Percentiles rank a stretch among this genome's conserved stretches.
Conservation (phyloP, 2,329 filamentous ascomycete genomes). For the Apiospora pterosperma region DNA sequence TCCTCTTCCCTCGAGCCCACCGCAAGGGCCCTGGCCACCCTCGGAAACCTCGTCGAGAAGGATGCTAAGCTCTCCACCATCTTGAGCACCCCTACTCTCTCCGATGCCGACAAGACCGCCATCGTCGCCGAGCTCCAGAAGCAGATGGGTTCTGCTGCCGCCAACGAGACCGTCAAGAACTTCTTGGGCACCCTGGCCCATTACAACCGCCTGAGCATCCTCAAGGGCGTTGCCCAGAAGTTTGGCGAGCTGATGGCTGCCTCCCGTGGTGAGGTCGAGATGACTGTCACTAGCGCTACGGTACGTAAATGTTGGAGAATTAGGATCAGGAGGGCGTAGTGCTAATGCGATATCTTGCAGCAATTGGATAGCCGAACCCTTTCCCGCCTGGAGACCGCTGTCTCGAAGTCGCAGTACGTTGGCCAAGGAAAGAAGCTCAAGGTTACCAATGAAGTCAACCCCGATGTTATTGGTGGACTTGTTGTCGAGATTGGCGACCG, state of each 20-base stretch:
- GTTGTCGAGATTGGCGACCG: slow-evolving; percentile 96
- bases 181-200: slow-evolving; percentile 86
- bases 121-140: slow-evolving; percentile 88
- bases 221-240: slow-evolving; percentile 82
- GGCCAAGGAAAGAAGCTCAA: slow-evolving; percentile 96
- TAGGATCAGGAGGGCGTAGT: slow-evolving; percentile 9
- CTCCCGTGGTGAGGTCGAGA: slow-evolving; percentile 86
- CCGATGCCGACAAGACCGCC: slow-evolving; percentile 73
- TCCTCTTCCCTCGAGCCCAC: slow-evolving; percentile 79
- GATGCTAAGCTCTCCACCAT: slow-evolving; percentile 78
- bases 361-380: slow-evolving; percentile 85
- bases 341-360: slow-evolving; percentile 39
- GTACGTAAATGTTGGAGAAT: slow-evolving; percentile 47
- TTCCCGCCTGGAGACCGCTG: slow-evolving; percentile 78
- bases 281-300: slow-evolving; percentile 85
- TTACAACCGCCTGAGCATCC: slow-evolving; percentile 88
- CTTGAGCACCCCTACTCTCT: slow-evolving; percentile 78
- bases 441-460: slow-evolving; percentile 92
- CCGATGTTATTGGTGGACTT: slow-evolving; percentile 89
- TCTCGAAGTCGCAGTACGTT: slow-evolving; percentile 85
- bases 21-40: slow-evolving; percentile 71
- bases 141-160: slow-evolving; percentile 61
- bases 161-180: slow-evolving; percentile 88
- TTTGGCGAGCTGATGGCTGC: slow-evolving; percentile 86
- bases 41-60: slow-evolving; percentile 71